phyloP scores from a whole-genome alignment of 805 yeast genomes.

The Barnettozyma sucrosica region DNA sequence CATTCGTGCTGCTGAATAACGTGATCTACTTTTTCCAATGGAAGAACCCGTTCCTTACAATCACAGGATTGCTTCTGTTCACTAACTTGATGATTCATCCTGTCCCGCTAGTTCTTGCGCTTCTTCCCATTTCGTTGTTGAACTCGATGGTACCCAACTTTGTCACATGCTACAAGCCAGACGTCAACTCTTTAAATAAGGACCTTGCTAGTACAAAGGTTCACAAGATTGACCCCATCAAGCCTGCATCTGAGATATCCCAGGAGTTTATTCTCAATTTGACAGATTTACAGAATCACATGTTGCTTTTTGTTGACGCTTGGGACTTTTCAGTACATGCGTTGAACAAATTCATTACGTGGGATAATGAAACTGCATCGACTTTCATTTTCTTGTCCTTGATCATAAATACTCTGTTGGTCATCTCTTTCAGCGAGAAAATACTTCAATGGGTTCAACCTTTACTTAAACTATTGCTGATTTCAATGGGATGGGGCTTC shows the following conservation, averaged over 20 bases:
- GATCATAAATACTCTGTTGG: slow-evolving; percentile 26
- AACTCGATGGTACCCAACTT: slow-evolving; percentile 67
- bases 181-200: slow-evolving; percentile 18
- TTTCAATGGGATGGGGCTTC: slow-evolving; percentile 46
- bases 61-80: slow-evolving; percentile 45
- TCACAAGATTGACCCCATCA: slow-evolving; percentile 15
- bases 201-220: neutral
- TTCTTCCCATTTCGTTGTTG: slow-evolving; percentile 50
- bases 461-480: slow-evolving; percentile 28
- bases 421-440: slow-evolving; percentile 28
- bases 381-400: slow-evolving; percentile 41
- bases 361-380: slow-evolving; percentile 56
- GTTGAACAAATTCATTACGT: slow-evolving; percentile 54
- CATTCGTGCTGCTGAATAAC: slow-evolving; percentile 57
- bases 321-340: slow-evolving; percentile 53
- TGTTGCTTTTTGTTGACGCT: slow-evolving; percentile 54
- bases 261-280: slow-evolving; percentile 72
- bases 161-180: slow-evolving; percentile 57
- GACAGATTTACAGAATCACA: slow-evolving; percentile 80
- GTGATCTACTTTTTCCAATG: slow-evolving; percentile 53
- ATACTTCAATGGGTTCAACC: slow-evolving; percentile 28
- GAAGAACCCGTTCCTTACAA: slow-evolving; percentile 56
- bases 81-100: slow-evolving; percentile 60
- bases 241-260: slow-evolving; percentile 73
- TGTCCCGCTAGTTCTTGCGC: slow-evolving; percentile 35